Base-by-base conservation (phyloP, 306 rosid species). In the Luffa aegyptiaca region DNA sequence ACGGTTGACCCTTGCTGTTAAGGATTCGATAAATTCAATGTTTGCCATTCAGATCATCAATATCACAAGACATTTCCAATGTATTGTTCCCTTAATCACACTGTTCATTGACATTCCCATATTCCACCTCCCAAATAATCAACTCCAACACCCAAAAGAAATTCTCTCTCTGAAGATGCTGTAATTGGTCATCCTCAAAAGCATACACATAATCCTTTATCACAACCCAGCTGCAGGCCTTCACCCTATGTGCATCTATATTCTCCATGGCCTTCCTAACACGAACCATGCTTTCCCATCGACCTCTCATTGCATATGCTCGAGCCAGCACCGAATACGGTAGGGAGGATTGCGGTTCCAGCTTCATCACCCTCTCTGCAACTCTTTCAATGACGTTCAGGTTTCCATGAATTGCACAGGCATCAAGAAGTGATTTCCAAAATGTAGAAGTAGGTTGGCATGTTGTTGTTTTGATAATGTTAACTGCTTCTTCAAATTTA, bases 231-330 rank as follows among this genome's bases (percentile, higher is more conserved):
- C 94, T 91, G 84, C 87, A 84, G 78, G 86, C 98, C 13, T 33
- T 75, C 65, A 86, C 57, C 83, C 82, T 84, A 49, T 83, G 85
- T 53, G 78, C 45, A 26, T 80, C 81, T 78, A 78, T 86, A 56
- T 59, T 83, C 83, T 83, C 84, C 85, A 81, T 73, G 66, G 87
- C 88, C 72, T 88, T 89, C 75, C 86, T 90, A 71, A 86, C 84
- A 45, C 91, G 88, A 84, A 92, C 83, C 76, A 83, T 76, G 78
- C 93, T 88, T 88, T 94, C 96, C 98, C 98, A 94, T 83, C 76
- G 82, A 62, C 92, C 93, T 78, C 87, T 86, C 84, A 85, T 83
- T 72, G 82, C 86, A 86, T 89, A 94, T 56, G 85, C 88, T 56
- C 68, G 85, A 74, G 90, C 90, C 83, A 90, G 80, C 48, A 88